These are phyloP conservation scores for Rhododendron vialii DNA, from an alignment of 148 eudicot species.

Conservation along the genomic window DNA sequence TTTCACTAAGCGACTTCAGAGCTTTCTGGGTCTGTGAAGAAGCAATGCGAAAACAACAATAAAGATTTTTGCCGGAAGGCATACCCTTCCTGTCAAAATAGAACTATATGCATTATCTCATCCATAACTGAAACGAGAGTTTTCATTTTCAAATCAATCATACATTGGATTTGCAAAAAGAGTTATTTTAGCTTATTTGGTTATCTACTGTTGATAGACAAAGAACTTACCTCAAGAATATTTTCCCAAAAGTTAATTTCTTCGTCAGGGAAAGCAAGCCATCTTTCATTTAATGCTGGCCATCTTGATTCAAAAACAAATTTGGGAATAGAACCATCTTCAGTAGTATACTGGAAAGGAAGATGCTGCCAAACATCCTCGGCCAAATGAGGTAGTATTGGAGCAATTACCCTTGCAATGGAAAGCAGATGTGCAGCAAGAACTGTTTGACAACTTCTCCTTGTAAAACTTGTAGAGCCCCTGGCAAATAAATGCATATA, in stretches of 20 bases:
- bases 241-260: constrained; percentile 71
- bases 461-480: constrained; percentile 67
- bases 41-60: background rate
- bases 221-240: constrained; percentile 73
- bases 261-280: constrained; percentile 69
- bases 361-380: constrained; percentile 98
- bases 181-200: background rate
- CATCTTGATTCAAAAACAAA: constrained; percentile 88
- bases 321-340: constrained; percentile 57
- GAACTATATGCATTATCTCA: background rate
- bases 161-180: background rate
- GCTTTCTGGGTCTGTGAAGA: background rate
- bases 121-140: background rate
- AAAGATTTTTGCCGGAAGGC: background rate
- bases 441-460: constrained; percentile 95
- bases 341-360: constrained; percentile 58
- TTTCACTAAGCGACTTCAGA: background rate
- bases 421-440: constrained; percentile 86
- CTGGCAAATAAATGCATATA: constrained; percentile 27
- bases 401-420: constrained; percentile 67
- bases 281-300: constrained; percentile 60
- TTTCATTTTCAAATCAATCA: background rate
- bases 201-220: background rate
- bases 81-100: background rate
- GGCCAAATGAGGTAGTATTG: constrained; percentile 93